Conservation (phyloP, 78 protist species). For the Capsaspora owczarzaki region DNA sequence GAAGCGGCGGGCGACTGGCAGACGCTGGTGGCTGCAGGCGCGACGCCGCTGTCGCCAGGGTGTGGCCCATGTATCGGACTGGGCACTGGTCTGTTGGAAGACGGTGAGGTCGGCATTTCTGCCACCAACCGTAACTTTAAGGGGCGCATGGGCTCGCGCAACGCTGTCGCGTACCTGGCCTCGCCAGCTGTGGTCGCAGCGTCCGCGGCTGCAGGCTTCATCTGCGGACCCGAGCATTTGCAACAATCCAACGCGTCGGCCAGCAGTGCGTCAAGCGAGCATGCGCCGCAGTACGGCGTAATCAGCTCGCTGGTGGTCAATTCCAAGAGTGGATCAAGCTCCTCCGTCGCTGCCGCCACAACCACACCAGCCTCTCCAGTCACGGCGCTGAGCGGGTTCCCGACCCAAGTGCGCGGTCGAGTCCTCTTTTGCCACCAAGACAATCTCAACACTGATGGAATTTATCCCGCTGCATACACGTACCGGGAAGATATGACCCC, state of each 20-base stretch:
- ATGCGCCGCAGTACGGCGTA: no score
- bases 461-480: slow-evolving; percentile 53
- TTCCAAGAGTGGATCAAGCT: no score
- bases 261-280: no score
- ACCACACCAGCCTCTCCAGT: no score
- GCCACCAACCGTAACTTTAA: slow-evolving; percentile 76
- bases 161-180: slow-evolving; percentile 48
- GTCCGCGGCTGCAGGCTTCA: slow-evolving; percentile 48
- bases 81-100: slow-evolving; percentile 54
- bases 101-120: slow-evolving; percentile 65
- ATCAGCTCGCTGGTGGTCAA: no score
- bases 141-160: slow-evolving; percentile 58
- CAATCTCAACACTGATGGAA: slow-evolving; percentile 69
- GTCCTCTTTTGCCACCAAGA: slow-evolving; percentile 41
- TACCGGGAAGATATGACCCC: slow-evolving; percentile 47
- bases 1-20: slow-evolving; percentile 49
- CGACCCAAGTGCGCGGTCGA: background rate
- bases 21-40: slow-evolving; percentile 46
- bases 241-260: background rate
- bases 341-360: background rate
- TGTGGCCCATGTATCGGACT: slow-evolving; percentile 75
- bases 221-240: slow-evolving; percentile 5
- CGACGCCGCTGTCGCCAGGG: slow-evolving; percentile 54
- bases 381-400: slow-evolving; percentile 15
- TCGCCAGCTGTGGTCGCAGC: slow-evolving; percentile 69